Percentiles rank a stretch among this genome's conserved stretches.
Conservation (phyloP, 2,329 filamentous ascomycete genomes). For the Fusarium subtropicale region DNA sequence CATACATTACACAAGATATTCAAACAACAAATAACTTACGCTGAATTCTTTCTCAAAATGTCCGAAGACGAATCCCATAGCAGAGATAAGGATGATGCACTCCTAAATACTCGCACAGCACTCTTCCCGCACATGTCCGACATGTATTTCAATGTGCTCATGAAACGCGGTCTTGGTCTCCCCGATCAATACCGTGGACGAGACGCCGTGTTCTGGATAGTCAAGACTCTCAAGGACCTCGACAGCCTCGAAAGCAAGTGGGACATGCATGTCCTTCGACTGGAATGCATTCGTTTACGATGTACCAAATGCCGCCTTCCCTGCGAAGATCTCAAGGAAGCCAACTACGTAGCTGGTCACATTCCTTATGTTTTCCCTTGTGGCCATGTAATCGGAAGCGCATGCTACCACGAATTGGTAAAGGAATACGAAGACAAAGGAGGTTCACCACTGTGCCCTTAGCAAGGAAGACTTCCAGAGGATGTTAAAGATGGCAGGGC, state of each 20-base stretch:
- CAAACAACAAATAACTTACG: neutral
- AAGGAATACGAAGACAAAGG: neutral
- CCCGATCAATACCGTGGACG: constrained; percentile 31
- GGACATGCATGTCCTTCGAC: neutral
- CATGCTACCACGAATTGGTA: constrained; percentile 25
- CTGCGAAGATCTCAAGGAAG: constrained; percentile 15
- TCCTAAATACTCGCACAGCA: neutral
- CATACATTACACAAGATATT: neutral
- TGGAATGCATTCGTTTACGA: constrained; percentile 30
- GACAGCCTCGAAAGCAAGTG: neutral
- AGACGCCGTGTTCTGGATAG: constrained; percentile 13
- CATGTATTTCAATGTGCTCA: constrained; percentile 14
- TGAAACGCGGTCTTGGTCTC: constrained; percentile 20
- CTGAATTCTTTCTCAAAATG: neutral
- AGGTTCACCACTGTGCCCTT: constrained; percentile 27
- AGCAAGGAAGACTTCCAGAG: constrained; percentile 18
- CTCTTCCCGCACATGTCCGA: constrained; percentile 9
- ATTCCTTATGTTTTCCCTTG: constrained; percentile 30
- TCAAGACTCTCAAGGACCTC: neutral
- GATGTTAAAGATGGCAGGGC: constrained; percentile 20
- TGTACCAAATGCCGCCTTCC: constrained; percentile 31
- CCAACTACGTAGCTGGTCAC: neutral
- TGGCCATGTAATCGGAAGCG: constrained; percentile 38
- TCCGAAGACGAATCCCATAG: neutral
- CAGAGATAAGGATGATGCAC: neutral